These are phyloP conservation scores for Penstemon newberryi DNA, from an alignment of 257 asterid genomes.

Conservation along the genomic window DNA sequence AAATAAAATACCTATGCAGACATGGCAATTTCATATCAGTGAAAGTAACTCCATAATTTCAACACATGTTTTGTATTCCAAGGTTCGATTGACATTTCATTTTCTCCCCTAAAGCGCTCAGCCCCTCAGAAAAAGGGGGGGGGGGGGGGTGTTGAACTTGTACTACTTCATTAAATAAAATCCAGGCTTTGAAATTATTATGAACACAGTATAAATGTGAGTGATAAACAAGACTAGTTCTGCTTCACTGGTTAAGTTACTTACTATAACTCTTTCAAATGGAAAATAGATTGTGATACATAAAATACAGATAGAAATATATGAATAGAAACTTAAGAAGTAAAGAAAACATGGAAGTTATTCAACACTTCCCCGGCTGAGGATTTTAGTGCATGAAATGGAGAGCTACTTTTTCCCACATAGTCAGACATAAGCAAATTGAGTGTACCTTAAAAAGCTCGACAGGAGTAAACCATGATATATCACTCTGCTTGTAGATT, in stretches of 20 bases:
- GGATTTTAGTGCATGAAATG: conserved; percentile 8
- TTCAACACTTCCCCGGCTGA: conserved; percentile 12
- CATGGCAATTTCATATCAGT: neutral
- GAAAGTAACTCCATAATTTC: neutral
- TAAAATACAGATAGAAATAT: conserved; percentile 12
- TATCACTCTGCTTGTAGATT: conserved; percentile 86
- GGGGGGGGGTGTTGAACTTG: neutral
- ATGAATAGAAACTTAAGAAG: neutral
- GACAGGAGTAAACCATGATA: conserved; percentile 97
- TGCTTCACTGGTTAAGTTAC: conserved; percentile 1
- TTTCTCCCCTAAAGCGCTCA: neutral
- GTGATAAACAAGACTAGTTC: neutral
- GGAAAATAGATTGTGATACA: neutral
- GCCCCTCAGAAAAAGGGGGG: neutral
- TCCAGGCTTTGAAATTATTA: neutral
- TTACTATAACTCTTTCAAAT: conserved; percentile 9
- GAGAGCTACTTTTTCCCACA: conserved; percentile 20
- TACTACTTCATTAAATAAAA: neutral
- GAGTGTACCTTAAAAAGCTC: conserved; percentile 87
- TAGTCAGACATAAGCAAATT: conserved; percentile 17
- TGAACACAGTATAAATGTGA: neutral
- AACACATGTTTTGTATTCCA: neutral
- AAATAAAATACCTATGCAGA: neutral
- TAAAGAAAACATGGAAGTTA: conserved; percentile 9
- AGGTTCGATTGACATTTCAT: neutral